phyloP scores from a whole-genome alignment of 148 eudicot genomes.

The Pharnaceum exiguum region DNA sequence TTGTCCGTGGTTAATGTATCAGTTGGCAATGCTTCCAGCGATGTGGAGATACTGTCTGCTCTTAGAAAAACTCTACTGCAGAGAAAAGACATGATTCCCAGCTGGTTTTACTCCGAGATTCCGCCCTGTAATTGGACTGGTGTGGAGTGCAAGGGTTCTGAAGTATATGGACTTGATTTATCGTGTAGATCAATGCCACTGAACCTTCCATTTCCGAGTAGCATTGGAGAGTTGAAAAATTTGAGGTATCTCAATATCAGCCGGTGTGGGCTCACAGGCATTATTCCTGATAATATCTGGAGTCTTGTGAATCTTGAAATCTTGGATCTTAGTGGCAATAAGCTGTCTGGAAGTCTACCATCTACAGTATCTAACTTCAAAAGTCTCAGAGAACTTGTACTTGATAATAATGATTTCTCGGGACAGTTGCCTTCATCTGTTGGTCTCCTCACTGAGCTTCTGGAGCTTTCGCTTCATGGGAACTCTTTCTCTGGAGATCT shows the following conservation, averaged over 20 bases:
- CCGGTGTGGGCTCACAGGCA: conserved; percentile 62
- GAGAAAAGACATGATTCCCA: conserved; percentile 36
- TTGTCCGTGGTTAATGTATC: conserved; percentile 28
- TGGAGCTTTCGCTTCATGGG: conserved; percentile 56
- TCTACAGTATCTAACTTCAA: conserved; percentile 38
- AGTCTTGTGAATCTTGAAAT: conserved; percentile 47
- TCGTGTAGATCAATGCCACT: conserved; percentile 42
- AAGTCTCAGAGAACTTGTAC: conserved; percentile 48
- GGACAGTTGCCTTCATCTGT: conserved; percentile 66
- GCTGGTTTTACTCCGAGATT: conserved; percentile 51
- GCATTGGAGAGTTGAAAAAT: conserved; percentile 41
- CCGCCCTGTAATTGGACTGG: conserved; percentile 77
- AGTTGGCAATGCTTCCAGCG: conserved; percentile 27
- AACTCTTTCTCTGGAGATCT: conserved; percentile 66
- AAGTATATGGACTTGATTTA: conserved; percentile 40
- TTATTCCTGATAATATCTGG: conserved; percentile 48
- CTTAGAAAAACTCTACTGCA: conserved; percentile 42
- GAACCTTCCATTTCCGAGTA: conserved; percentile 51
- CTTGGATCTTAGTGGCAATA: conserved; percentile 65
- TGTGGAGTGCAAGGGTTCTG: conserved; percentile 43
- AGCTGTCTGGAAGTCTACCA: conserved; percentile 48
- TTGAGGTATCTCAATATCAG: conserved; percentile 69
- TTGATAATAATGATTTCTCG: conserved; percentile 65
- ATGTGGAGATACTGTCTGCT: conserved; percentile 36
- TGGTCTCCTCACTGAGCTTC: conserved; percentile 51